Evolutionary conservation across 2,329 filamentous ascomycete species (phyloP), one percentile per base, ranked within the genome.

Genomic region (Xenoacremonium recifei): DNA sequence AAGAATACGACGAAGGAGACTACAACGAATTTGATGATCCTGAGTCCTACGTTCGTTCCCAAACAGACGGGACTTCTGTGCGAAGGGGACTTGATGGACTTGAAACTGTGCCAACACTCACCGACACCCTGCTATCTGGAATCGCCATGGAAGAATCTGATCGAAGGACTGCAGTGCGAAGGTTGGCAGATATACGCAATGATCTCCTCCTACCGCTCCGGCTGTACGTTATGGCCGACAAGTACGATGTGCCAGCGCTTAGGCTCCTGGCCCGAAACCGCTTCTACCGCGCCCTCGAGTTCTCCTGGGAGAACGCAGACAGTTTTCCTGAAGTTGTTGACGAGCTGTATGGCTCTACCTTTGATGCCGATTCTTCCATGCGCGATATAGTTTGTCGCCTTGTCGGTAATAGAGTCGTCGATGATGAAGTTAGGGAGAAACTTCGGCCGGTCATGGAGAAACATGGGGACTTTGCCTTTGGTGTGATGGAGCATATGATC

Each of bases 221-320:
- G 0, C 45, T 65, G 13, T 70, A 65, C 53, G 44, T 58, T 33
- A 60, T 66, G 40, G 66, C 65, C 4, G 59, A 66, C 47, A 65
- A 64, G 44, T 68, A 60, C 46, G 51, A 63, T n/a, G 60, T 67
- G 3, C 50, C 57, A 2, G 45, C 59, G 0, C 61, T 69, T 1
- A 54, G 52, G 42, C 48, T 61, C 1, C 27, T 65, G 1, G 54
- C 63, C 2, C 48, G 53, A 6, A 42, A 63, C 12, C 53, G 62
- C 1, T 68, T 66, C 39, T 60, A 57, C 37, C 50, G 49, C 7
- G 51, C 45, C 0, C 55, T 45, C 6, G 40, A 54, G 20, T 12
- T 6, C 18, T 20, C 3, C 30, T 53, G 44, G 42, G 42, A 42
- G 16, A 23, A 40, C 4, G 35, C 42, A 15, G 38, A 48, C 4